Conservation (phyloP, 495 filamentous ascomycete species). For the Copromyces sp. region DNA sequence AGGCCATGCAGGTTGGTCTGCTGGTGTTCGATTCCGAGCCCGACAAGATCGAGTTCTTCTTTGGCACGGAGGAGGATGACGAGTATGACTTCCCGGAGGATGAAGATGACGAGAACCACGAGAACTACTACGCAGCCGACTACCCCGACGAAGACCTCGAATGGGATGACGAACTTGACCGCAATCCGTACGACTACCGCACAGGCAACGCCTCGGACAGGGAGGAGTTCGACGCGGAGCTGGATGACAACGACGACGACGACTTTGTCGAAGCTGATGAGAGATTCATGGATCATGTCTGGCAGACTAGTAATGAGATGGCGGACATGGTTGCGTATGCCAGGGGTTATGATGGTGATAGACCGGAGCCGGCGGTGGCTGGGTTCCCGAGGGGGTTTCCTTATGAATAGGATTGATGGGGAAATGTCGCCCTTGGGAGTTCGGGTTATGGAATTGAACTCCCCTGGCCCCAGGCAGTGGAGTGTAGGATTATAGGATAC, state of each 20-base stretch:
- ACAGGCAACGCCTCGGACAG: conserved; percentile 36
- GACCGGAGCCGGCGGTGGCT: background rate
- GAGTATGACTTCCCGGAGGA: conserved; percentile 39
- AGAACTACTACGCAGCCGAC: conserved; percentile 44
- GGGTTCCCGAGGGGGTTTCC: background rate
- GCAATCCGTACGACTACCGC: conserved; percentile 34
- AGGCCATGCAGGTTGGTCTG: conserved; percentile 33
- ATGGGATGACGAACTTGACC: conserved; percentile 41
- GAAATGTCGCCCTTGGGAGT: background rate
- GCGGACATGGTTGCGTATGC: background rate
- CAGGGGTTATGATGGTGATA: background rate
- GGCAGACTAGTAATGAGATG: background rate
- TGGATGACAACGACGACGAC: conserved; percentile 23
- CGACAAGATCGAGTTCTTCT: conserved; percentile 41
- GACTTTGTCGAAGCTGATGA: conserved; percentile 4
- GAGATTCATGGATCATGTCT: conserved; percentile 9
- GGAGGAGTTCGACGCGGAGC: conserved; percentile 28
- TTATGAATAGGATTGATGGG: background rate
- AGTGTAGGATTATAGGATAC: no score
- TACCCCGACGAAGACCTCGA: conserved; percentile 49
- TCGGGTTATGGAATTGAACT: background rate
- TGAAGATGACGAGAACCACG: conserved; percentile 48
- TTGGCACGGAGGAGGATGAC: conserved; percentile 33
- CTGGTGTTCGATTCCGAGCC: conserved; percentile 42
- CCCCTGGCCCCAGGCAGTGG: no score